Evolutionary conservation across 305 asterid species (phyloP), one percentile per base, ranked within the genome.

Genomic region (Salvia sclarea): DNA sequence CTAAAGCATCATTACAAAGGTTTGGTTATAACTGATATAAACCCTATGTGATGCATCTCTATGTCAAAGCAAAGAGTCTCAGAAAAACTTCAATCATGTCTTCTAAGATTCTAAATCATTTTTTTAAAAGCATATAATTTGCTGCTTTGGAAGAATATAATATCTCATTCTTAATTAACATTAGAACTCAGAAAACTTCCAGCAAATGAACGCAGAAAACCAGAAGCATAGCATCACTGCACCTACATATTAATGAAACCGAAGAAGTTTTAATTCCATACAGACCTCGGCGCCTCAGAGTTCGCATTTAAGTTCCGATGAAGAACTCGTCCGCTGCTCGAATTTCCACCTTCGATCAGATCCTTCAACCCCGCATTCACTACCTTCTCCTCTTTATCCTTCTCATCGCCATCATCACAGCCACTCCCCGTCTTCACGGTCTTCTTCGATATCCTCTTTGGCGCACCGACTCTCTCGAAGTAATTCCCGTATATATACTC

Each of bases 401-500:
- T 74, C 18, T 71, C 72, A 5, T 67, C 88, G 33, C 14, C 78
- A 7, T 61, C 79, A 58, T 28, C 73, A 0, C 24, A 71, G n/a
- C 61, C 68, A n/a, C 49, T 76, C 3, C 50, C 68, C 33, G 53
- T 64, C 68, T 60, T 65, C 21, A 31, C 41, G 13, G 13, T 18
- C 62, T 71, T 66, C 64, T 73, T 73, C 72, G 61, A 52, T 37
- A 38, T 58, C 62, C 73, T 73, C 73, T 66, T 75, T 33, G 69
- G 75, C 2, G 68, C 79, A 21, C 67, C 79, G 18, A 87, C 25
- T 78, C 90, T 85, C 81, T 91, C 95, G 61, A 94, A 94, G 77
- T 94, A 89, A 75, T 94, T 94, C 64, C 98, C 99, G 30, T 94
- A 94, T 5, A 89, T 91, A 57, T 94, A 94, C 79, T 94, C 99